Conservation (phyloP, 495 filamentous ascomycete species). For the Amorphotheca resinae region DNA sequence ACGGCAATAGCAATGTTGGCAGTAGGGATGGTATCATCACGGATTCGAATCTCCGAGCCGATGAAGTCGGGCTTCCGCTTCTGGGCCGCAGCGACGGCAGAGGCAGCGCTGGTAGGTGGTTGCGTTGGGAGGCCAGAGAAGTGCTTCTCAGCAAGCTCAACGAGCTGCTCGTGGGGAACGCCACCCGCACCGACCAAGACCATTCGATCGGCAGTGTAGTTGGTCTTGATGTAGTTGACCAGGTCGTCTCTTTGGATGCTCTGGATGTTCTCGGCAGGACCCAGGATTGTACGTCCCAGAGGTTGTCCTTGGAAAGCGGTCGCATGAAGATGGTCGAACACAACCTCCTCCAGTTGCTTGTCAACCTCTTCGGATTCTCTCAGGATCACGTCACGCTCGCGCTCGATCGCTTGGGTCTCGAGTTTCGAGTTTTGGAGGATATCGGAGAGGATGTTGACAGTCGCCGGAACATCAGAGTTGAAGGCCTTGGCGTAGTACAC, state of each 20-base stretch:
- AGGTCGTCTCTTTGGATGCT: conserved; percentile 87
- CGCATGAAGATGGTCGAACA: conserved; percentile 98
- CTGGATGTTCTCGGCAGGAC: conserved; percentile 95
- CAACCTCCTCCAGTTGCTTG: conserved; percentile 98
- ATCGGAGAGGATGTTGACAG: conserved; percentile 95
- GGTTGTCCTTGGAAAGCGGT: conserved; percentile 94
- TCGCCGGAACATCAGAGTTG: conserved; percentile 89
- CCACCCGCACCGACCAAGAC: conserved; percentile 93
- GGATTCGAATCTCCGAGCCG: conserved; percentile 85
- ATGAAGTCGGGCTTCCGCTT: conserved; percentile 88
- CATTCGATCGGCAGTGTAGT: conserved; percentile 99
- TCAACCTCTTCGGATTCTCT: conserved; percentile 99
- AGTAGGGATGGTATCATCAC: conserved; percentile 90
- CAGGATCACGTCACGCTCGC: conserved; percentile 95
- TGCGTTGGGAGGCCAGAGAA: conserved; percentile 62
- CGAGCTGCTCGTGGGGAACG: conserved; percentile 83
- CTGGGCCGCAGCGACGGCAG: conserved; percentile 50
- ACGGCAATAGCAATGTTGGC: conserved; percentile 98
- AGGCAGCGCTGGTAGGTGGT: conserved; percentile 56
- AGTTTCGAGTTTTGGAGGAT: conserved; percentile 99
- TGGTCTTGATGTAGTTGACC: conserved; percentile 90
- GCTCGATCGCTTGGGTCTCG: conserved; percentile 81
- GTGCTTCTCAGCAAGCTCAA: conserved; percentile 92
- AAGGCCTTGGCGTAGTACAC: conserved; percentile 99
- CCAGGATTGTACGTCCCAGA: conserved; percentile 93